phyloP scores from a whole-genome alignment of 1,284 basidiomycete species.

The Sporisorium scitamineum region DNA sequence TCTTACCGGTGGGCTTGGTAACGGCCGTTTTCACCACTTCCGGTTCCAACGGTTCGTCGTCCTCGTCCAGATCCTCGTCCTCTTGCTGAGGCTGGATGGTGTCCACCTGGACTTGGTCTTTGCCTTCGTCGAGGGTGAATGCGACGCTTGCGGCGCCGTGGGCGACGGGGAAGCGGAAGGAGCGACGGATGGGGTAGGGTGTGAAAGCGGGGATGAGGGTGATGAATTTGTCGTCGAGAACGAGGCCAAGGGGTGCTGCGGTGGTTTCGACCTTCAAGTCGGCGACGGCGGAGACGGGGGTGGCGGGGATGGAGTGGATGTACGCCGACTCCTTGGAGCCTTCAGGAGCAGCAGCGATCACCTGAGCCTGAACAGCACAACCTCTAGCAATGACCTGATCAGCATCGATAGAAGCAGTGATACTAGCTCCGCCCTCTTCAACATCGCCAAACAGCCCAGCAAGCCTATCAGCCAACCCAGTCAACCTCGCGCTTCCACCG shows the following conservation, averaged over 20 bases:
- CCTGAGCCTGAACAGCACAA: conserved; percentile 83
- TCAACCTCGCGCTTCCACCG: conserved; percentile 86
- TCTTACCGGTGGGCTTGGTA: conserved; percentile 44
- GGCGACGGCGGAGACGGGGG: conserved; percentile 70
- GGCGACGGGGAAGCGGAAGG: conserved; percentile 73
- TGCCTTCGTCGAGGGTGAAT: conserved; percentile 89
- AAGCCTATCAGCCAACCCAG: conserved; percentile 84
- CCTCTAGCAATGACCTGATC: conserved; percentile 90
- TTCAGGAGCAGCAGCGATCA: conserved; percentile 57
- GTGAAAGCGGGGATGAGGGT: conserved; percentile 68
- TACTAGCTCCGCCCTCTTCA: conserved; percentile 73
- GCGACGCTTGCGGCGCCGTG: conserved; percentile 69
- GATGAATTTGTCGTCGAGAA: conserved; percentile 76
- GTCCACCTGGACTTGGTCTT: conserved; percentile 82
- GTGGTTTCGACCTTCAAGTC: conserved; percentile 53
- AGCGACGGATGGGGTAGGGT: conserved; percentile 81
- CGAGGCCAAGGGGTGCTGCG: conserved; percentile 78
- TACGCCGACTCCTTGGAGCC: conserved; percentile 53
- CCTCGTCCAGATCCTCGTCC: conserved; percentile 70
- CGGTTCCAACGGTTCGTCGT: conserved; percentile 67
- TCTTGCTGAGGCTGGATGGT: conserved; percentile 52
- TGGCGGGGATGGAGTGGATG: conserved; percentile 50
- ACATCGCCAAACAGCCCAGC: conserved; percentile 79
- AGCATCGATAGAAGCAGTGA: conserved; percentile 79
- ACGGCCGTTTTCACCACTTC: conserved; percentile 60